Base-by-base conservation (phyloP, 768 basidiomycete genomes). In the Porphyrellus cyaneotinctus region DNA sequence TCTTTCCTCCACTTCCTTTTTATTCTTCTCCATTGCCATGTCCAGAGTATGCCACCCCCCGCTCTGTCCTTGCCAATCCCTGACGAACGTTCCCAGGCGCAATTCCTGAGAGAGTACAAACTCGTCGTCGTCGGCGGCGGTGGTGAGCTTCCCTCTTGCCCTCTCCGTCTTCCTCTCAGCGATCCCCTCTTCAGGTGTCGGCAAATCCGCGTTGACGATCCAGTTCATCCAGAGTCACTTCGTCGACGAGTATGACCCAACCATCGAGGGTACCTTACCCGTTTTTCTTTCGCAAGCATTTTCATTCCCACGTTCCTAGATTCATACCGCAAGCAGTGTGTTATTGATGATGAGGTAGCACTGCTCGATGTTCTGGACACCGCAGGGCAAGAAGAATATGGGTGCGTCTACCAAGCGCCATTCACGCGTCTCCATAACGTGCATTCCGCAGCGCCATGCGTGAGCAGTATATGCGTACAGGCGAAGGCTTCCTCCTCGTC, bases 341-440 rank as follows among this genome's bases (percentile, higher is more conserved):
- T 95, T 31, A 93, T 98, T 59, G 95, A 98, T 72, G 95, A 95
- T n/a, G 92, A 97, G 71, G 91, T 97, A n/a, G 94, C 94, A 18
- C 79, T 97, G 45, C 83, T 97, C 52, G 95, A 98, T 67, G 95
- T 98, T 48, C 82, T 98, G 57, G 95, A 97, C 74, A 97, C 95
- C 15, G 95, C 95, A 48, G 95, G 95, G 32, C 95, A 97, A 71
- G 95, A 98, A 71, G 95, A 98, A 78, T 98, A 97, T 64, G 91
- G 91, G 92, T 93, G 52, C 50, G 87, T 79, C 13, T 37, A 7
- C 33, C 38, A 37, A n/a, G 14, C n/a, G 9, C 18, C 52, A 35
- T 35, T 23, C 33, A 35, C 50, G 23, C 54, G 51, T 33, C 51
- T 39, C 42, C 23, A 13, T 43, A 24, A 43, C 53, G 30, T 33